Base-by-base conservation (phyloP, 2,329 filamentous ascomycete species). In the Aspergillus pseudonomiae region DNA sequence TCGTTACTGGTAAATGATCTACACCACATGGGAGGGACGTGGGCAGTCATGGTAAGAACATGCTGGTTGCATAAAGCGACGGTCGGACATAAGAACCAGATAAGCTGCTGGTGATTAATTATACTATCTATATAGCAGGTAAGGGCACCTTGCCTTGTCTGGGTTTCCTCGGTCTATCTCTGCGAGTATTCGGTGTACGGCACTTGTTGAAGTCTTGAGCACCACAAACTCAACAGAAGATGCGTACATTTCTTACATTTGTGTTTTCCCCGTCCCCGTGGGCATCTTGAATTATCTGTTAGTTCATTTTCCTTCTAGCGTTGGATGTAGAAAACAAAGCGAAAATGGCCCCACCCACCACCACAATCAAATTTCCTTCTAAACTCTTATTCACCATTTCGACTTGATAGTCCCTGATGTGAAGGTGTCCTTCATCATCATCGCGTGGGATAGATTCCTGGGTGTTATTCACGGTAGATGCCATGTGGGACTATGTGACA, bases 311-410 rank as follows among this genome's bases (percentile, higher is more conserved):
- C 10, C 32, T 12, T 34, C 32, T 10, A 12, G 32, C 32, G 11
- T 34, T 34, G 34, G 34, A 16, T 2, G 12, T 16, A 36, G 34
- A 36, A 12, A 36, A 36, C 6, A 36, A 3, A 36, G 5, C 12
- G 2, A 14, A 6, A 16, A 14, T 36, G 12, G 12, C 12, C 14
- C 34, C 5, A 36, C 60, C 59, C 46, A 62, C 60, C 60, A 52
- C 60, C 14, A 62, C 46, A 46, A 62, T 62, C 5, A 59, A 30
- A 32, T 62, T 62, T 36, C 30, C 16, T 54, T 34, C 28, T 6
- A 57, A 36, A 36, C 55, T 59, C 56, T 53, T 30, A 34, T 62
- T 24, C 41, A 62, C 24, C 60, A 62, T 62, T 46, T 62, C 60
- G 21, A 59, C 32, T 54, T 62, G 60, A 28, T 62, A 62, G 11